phyloP scores from a whole-genome alignment of 2,329 filamentous ascomycete species.

The Colletotrichum echinochloae region DNA sequence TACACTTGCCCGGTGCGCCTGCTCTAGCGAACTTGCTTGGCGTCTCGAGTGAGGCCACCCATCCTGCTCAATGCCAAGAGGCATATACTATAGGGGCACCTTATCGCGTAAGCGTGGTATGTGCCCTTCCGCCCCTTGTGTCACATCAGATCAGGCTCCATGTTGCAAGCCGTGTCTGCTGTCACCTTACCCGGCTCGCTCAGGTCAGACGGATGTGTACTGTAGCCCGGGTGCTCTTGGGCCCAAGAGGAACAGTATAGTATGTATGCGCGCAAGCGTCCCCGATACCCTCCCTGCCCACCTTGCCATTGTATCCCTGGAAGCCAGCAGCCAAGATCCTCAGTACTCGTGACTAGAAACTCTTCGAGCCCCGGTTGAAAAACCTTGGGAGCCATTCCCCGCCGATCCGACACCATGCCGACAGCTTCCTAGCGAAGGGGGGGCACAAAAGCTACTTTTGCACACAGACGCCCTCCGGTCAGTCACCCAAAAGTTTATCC shows the following conservation, averaged over 20 bases:
- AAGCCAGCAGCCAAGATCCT: neutral
- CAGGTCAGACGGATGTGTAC: neutral
- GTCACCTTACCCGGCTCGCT: neutral
- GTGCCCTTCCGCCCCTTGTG: neutral
- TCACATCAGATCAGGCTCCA: neutral
- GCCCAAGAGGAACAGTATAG: neutral
- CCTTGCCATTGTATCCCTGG: neutral
- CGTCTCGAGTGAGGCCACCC: neutral
- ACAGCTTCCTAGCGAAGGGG: neutral
- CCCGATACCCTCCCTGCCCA: neutral
- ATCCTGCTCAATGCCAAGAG: neutral
- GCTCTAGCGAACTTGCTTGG: neutral
- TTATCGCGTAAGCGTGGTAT: neutral
- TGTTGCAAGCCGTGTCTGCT: neutral
- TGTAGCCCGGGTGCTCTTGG: neutral
- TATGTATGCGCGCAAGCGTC: neutral
- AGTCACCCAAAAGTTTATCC: neutral
- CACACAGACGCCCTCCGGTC: constrained; percentile 8
- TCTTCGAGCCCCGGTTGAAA: neutral
- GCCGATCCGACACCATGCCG: neutral
- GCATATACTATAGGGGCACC: neutral
- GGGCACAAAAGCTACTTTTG: neutral
- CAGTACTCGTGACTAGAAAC: neutral
- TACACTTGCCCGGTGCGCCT: neutral
- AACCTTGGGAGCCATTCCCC: neutral